Conservation (phyloP, 306 rosid species). For the Quercus glauca region DNA sequence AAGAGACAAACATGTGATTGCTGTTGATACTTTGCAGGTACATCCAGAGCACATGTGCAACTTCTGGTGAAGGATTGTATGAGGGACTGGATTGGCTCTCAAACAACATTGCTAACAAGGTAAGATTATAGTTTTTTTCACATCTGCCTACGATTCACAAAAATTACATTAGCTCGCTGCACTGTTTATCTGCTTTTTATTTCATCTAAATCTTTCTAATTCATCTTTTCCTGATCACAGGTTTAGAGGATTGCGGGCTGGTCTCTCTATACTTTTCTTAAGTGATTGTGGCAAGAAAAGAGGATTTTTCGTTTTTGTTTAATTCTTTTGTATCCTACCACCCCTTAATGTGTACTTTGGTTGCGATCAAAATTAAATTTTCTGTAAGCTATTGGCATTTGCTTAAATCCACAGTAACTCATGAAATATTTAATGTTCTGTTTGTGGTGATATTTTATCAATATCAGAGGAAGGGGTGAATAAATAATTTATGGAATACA, state of each 20-base stretch:
- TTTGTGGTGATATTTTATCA: too few species aligned
- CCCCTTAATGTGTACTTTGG: not conserved
- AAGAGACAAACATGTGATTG: not conserved
- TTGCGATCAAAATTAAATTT: not conserved
- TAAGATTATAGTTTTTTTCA: not conserved
- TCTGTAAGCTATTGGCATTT: constrained; percentile 10
- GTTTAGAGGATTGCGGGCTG: constrained; percentile 17
- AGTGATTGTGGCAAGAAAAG: not conserved
- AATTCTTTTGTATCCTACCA: not conserved
- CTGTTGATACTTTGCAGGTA: constrained; percentile 39
- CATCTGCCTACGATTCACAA: too few species aligned
- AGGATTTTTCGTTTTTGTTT: constrained; percentile 13
- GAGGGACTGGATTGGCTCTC: constrained; percentile 81
- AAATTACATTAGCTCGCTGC: not conserved
- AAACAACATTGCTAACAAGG: constrained; percentile 65
- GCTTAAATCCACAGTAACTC: not conserved
- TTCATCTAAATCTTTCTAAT: not conserved
- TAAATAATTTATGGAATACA: too few species aligned
- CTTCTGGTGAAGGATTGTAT: constrained; percentile 71
- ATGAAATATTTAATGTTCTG: too few species aligned
- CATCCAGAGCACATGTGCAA: constrained; percentile 73
- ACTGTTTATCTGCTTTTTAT: not conserved
- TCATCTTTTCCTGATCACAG: constrained; percentile 7
- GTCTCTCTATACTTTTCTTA: not conserved
- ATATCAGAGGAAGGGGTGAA: too few species aligned